phyloP scores from a whole-genome alignment of 2,329 filamentous ascomycete genomes.

The Rutstroemia sp. region DNA sequence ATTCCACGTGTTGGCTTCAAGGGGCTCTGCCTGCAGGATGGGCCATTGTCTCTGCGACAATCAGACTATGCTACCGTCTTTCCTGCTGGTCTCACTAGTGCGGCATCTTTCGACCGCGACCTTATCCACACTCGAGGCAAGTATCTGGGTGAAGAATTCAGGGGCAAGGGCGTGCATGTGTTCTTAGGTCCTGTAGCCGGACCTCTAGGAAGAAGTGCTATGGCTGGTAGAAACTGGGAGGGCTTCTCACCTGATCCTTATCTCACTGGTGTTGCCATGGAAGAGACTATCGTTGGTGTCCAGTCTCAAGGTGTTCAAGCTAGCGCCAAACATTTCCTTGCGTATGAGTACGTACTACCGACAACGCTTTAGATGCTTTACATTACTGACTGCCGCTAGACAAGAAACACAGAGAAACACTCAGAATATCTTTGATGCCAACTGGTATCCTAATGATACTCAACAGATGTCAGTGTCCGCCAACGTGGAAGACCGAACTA shows the following conservation, averaged over 20 bases:
- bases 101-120: slow-evolving; percentile 59
- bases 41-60: slow-evolving; percentile 60
- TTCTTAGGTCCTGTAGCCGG: slow-evolving; percentile 47
- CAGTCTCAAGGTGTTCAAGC: slow-evolving; percentile 31
- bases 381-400: not conserved
- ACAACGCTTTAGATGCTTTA: no score
- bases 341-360: slow-evolving; percentile 34
- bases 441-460: slow-evolving; percentile 3
- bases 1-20: slow-evolving; percentile 21
- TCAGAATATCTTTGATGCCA: not conserved
- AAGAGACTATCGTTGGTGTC: slow-evolving; percentile 29
- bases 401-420: slow-evolving; percentile 38
- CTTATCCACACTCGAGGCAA: slow-evolving; percentile 45
- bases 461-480: slow-evolving; percentile 51
- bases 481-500: slow-evolving; percentile 61
- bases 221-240: slow-evolving; percentile 37
- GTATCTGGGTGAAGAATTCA: slow-evolving; percentile 51
- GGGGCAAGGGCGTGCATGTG: slow-evolving; percentile 68
- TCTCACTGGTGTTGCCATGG: slow-evolving; percentile 28
- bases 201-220: slow-evolving; percentile 40
- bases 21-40: slow-evolving; percentile 25
- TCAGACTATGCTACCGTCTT: slow-evolving; percentile 67
- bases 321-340: slow-evolving; percentile 35
- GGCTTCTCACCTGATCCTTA: slow-evolving; percentile 30
- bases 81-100: slow-evolving; percentile 58